Conservation (phyloP, 768 basidiomycete genomes). For the Lactifluus hygrophoroides region DNA sequence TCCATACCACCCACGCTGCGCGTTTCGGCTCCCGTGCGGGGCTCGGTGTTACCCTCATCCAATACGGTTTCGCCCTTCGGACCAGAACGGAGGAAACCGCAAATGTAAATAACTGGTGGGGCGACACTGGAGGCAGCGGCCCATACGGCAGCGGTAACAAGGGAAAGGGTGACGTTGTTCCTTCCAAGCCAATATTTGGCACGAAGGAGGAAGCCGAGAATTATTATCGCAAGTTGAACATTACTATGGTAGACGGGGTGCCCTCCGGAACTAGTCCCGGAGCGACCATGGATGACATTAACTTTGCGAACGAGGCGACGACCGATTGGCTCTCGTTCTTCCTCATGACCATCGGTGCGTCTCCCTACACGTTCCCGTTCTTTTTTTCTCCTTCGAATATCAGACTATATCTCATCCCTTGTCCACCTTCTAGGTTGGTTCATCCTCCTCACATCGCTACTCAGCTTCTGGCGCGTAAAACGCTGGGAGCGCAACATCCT, state of each 20-base stretch:
- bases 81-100: slow-evolving; percentile 36
- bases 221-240: slow-evolving; percentile 20
- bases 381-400: neutral
- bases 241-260: slow-evolving; percentile 19
- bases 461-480: slow-evolving; percentile 86
- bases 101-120: slow-evolving; percentile 19
- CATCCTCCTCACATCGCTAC: slow-evolving; percentile 79
- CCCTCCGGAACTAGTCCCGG: slow-evolving; percentile 13
- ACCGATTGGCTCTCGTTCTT: slow-evolving; percentile 95
- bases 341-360: slow-evolving; percentile 77
- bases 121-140: neutral
- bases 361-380: neutral
- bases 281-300: slow-evolving; percentile 13
- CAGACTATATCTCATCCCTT: neutral
- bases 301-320: slow-evolving; percentile 42
- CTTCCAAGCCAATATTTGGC: slow-evolving; percentile 1
- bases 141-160: neutral
- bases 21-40: slow-evolving; percentile 91
- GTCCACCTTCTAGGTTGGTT: slow-evolving; percentile 55
- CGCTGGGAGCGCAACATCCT: slow-evolving; percentile 79
- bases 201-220: slow-evolving; percentile 20
- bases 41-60: slow-evolving; percentile 92
- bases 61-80: slow-evolving; percentile 83
- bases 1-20: slow-evolving; percentile 89
- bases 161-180: neutral